These are phyloP conservation scores for Colletotrichum sp. DNA, from an alignment of 2,329 filamentous ascomycete species.

Conservation along the genomic window DNA sequence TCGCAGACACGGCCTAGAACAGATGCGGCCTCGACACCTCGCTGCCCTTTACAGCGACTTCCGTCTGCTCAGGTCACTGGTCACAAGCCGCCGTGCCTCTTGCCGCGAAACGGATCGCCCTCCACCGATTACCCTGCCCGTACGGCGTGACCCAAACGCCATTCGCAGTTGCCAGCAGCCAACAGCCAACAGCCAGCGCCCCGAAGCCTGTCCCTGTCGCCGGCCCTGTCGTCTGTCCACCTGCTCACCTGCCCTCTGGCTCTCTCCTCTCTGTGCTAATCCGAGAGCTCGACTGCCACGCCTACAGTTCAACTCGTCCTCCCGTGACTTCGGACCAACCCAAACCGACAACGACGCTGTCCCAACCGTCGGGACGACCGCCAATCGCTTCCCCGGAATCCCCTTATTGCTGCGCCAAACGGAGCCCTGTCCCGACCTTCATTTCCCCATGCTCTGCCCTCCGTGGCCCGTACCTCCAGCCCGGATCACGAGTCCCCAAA, in stretches of 20 bases:
- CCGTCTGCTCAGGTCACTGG: background rate
- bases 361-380: constrained; percentile 16
- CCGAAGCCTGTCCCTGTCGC: constrained; percentile 2
- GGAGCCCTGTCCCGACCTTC: constrained; percentile 2
- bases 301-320: background rate
- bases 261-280: background rate
- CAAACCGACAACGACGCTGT: background rate
- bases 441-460: background rate
- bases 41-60: constrained; percentile 13
- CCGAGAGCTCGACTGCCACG: background rate
- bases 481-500: constrained; percentile 12
- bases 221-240: background rate
- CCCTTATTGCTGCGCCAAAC: background rate
- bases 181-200: background rate
- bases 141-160: background rate
- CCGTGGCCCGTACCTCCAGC: background rate
- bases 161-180: background rate
- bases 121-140: background rate
- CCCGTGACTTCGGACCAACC: constrained; percentile 15
- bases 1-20: constrained; percentile 15
- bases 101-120: constrained; percentile 20
- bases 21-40: constrained; percentile 5
- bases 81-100: constrained; percentile 15
- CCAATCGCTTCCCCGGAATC: constrained; percentile 14
- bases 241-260: constrained; percentile 7